phyloP scores from a whole-genome alignment of 805 yeast genomes.

The Starmerella stigmatis region DNA sequence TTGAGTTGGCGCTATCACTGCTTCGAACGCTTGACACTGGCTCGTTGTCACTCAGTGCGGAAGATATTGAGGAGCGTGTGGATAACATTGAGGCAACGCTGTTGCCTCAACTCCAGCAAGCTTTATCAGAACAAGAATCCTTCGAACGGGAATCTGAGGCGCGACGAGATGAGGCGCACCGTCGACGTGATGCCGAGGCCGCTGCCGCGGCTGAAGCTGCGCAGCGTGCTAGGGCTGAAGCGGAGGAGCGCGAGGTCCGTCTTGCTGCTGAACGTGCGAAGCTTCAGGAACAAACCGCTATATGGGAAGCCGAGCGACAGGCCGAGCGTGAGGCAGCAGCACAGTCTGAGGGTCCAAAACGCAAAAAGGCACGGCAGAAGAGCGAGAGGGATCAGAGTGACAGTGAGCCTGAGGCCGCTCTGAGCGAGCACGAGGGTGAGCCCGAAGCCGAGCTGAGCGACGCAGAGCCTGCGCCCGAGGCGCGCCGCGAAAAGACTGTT shows the following conservation, averaged over 20 bases:
- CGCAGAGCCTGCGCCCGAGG: slow-evolving; percentile 25
- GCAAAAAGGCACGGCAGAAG: slow-evolving; percentile 13
- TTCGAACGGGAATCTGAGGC: slow-evolving; percentile 47
- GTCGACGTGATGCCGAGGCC: slow-evolving; percentile 46
- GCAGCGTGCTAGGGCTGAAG: slow-evolving; percentile 29
- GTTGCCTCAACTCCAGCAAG: slow-evolving; percentile 57
- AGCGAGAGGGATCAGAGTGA: slow-evolving; percentile 30
- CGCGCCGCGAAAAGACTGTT: slow-evolving; percentile 12
- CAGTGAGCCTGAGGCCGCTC: slow-evolving; percentile 31
- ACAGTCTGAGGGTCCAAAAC: slow-evolving; percentile 6
- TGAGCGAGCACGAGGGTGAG: slow-evolving; percentile 31
- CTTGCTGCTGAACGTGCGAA: slow-evolving; percentile 28
- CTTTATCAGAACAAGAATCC: slow-evolving; percentile 53
- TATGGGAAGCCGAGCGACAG: slow-evolving; percentile 31
- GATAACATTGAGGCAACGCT: slow-evolving; percentile 70
- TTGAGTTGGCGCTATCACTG: slow-evolving; percentile 32
- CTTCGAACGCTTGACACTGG: slow-evolving; percentile 40
- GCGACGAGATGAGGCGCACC: slow-evolving; percentile 65
- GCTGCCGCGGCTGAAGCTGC: slow-evolving; percentile 2
- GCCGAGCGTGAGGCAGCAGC: slow-evolving; percentile 31
- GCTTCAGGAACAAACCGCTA: slow-evolving; percentile 29
- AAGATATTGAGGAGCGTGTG: slow-evolving; percentile 78
- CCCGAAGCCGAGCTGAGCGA: slow-evolving; percentile 25
- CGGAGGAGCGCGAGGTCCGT: slow-evolving; percentile 27
- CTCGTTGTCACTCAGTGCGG: slow-evolving; percentile 66